Percentiles rank a stretch among this genome's conserved stretches.
phyloP scores from a whole-genome alignment of 2,329 filamentous ascomycete genomes.

The Penicillium sp. region DNA sequence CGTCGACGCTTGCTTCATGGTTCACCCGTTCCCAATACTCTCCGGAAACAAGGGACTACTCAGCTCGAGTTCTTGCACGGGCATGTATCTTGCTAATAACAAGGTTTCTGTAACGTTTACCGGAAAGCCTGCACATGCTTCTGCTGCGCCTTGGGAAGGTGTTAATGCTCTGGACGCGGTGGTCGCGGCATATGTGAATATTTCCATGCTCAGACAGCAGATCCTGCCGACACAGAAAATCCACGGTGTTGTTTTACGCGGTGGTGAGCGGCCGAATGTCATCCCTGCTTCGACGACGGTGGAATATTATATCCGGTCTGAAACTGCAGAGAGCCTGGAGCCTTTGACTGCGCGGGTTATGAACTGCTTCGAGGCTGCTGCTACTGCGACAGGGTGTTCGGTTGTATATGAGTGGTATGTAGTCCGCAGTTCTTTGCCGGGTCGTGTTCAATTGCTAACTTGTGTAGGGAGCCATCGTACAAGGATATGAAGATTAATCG shows the following conservation, averaged over 20 bases:
- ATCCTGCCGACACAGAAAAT: conserved; percentile 55
- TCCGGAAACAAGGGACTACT: conserved; percentile 7
- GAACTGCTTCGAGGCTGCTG: conserved; percentile 39
- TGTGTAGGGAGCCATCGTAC: conserved; percentile 34
- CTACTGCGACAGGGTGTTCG: conserved; percentile 36
- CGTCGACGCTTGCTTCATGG: conserved; percentile 19
- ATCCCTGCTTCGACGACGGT: conserved; percentile 57
- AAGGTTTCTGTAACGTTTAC: conserved; percentile 45
- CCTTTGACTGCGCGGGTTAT: conserved; percentile 31
- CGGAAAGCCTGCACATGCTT: conserved; percentile 61
- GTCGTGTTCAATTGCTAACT: too few relatives aligned
- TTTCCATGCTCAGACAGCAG: conserved; percentile 61
- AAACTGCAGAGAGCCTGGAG: conserved; percentile 43
- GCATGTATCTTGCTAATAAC: conserved; percentile 32
- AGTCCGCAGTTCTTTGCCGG: too few relatives aligned
- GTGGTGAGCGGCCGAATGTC: conserved; percentile 59
- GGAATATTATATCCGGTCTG: conserved; percentile 50
- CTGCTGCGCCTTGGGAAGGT: conserved; percentile 60
- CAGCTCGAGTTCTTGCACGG: conserved; percentile 14
- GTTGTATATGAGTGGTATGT: conserved; percentile 34
- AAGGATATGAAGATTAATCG: conserved; percentile 35
- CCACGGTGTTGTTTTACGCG: conserved; percentile 57
- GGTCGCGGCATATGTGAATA: conserved; percentile 47
- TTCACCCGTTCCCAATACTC: conserved; percentile 31
- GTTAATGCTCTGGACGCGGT: conserved; percentile 63